Evolutionary conservation across 106 monocot species (phyloP), one percentile per base, ranked within the genome.

Genomic region (Platanthera guangdongensis): DNA sequence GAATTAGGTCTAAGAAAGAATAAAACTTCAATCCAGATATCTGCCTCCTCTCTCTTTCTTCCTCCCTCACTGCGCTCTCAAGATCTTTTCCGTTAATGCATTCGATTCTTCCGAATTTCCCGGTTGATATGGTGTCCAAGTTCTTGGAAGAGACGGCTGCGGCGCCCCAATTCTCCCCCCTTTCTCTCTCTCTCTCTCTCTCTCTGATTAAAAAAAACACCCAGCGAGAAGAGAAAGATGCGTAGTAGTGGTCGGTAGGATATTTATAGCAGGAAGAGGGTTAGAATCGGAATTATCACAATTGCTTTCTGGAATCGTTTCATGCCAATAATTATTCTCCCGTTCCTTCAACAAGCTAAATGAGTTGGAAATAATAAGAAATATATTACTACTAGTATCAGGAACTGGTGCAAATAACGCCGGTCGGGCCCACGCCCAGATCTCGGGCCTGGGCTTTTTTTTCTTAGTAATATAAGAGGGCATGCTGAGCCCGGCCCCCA

Each of bases 251-350:
- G 13, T 12, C 15, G 8, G 54, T 28, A 67, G 75, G 54, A 45
- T 80, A 80, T 80, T 80, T 80, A 80, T 80, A 80, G 75, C 47
- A 75, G 12, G 8, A 47, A 7, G 11, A 51, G 49, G 72, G 72
- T 10, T 22, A 50, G 46, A 72, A 50, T 22, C n/a, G 70, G 45
- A 53, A 53, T 14, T 53, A 10, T 14, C 12, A 14, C 1, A 48
- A 70, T 70, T 70, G 53, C 47, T 25, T 48, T 48, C 14, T n/a
- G 47, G 67, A 25, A 4, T 39, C 9, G 21, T 30, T 32, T 9
- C n/a, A 25, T 39, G 30, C 30, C 67, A 67, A 30, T 67, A 30
- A 25, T 57, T 5, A 57, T 57, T 57, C n/a, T 39, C 39, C 39
- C 39, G 39, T 39, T 39, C 39, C 39, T 39, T 39, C 39, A 39